Base-by-base conservation (phyloP, 768 basidiomycete genomes). In the Paxillus involutus region DNA sequence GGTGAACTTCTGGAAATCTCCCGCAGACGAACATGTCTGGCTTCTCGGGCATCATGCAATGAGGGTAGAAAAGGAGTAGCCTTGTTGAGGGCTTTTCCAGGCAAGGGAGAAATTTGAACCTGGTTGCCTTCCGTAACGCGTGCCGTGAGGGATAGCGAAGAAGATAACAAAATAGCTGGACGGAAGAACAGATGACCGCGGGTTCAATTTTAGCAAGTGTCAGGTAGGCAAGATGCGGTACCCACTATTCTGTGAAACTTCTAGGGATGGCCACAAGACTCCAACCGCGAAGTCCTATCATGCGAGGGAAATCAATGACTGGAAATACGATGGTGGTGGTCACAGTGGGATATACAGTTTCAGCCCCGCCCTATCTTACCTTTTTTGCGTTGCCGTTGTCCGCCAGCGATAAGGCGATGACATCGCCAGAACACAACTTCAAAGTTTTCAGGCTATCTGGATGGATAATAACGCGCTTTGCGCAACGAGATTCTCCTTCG, bases 261-360 rank as follows among this genome's bases (percentile, higher is more conserved):
- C 86, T 43, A 78, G 62, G 37, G 85, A 87, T n/a, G 89, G 89
- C 90, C 90, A 92, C 60, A 81, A 78, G 44, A 84, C 72, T 6
- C 90, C 91, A 49, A 91, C 74, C 12, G 85, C 81, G 67, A 85
- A 85, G 42, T 76, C 70, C 86, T 88, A 63, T 57, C 58, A 60
- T 44, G 47, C 19, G 41, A 36, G 57, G 46, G 46, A 52, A 57
- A 61, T 60, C 24, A 61, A 37, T 61, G 46, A 51, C 58, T n/a
- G 48, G 54, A 53, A 42, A 51, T 37, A 52, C n/a, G 26, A 49
- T 47, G 53, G 30, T 43, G 40, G 47, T 42, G 44, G n/a, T n/a
- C n/a, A n/a, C n/a, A n/a, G n/a, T n/a, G n/a, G n/a, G 43, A 46
- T 30, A 44, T 32, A 33, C 41, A 52, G 42, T 55, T 47, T 46